Evolutionary conservation across 805 yeast species (phyloP).

Genomic region (Candida silvatica): DNA sequence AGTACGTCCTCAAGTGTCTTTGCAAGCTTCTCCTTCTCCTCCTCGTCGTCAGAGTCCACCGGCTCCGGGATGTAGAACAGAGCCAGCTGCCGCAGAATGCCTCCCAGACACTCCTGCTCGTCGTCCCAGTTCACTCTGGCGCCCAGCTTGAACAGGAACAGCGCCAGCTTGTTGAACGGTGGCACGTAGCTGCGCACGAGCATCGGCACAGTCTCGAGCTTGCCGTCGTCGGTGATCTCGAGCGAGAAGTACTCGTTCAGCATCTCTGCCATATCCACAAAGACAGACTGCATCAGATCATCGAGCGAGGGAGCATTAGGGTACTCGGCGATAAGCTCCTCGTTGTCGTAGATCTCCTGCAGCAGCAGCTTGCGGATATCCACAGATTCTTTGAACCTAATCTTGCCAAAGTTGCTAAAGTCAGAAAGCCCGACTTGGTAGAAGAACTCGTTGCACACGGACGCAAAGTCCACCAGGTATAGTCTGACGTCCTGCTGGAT

Average conservation of each 20-base stretch:
- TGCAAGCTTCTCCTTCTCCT: slow-evolving; percentile 22
- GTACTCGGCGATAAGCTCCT: slow-evolving; percentile 5
- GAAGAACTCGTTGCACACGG: slow-evolving; percentile 57
- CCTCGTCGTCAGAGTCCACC: slow-evolving; percentile 16
- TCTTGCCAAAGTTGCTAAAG: slow-evolving; percentile 72
- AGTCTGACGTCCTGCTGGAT: slow-evolving; percentile 76
- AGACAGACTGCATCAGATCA: slow-evolving; percentile 5
- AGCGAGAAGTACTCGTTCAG: slow-evolving; percentile 69
- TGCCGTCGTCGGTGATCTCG: slow-evolving; percentile 28
- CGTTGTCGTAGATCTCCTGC: slow-evolving; percentile 25
- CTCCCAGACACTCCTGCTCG: slow-evolving; percentile 63
- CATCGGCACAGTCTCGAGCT: slow-evolving; percentile 54
- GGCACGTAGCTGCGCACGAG: slow-evolving; percentile 60
- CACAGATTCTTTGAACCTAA: slow-evolving; percentile 28
- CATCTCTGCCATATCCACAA: slow-evolving; percentile 61
- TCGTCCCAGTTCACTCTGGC: slow-evolving; percentile 51
- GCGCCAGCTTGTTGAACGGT: slow-evolving; percentile 50
- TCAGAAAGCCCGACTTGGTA: slow-evolving; percentile 75
- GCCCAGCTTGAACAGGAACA: slow-evolving; percentile 57
- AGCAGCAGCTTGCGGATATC: slow-evolving; percentile 28
- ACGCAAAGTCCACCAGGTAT: slow-evolving; percentile 72
- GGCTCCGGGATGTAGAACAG: slow-evolving; percentile 40
- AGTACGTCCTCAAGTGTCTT: slow-evolving; percentile 43
- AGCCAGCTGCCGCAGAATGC: slow-evolving; percentile 61
- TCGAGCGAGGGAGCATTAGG: slow-evolving; percentile 9